Evolutionary conservation across 2,329 filamentous ascomycete species (phyloP).

Genomic region (Pestalotiopsis sp.): DNA sequence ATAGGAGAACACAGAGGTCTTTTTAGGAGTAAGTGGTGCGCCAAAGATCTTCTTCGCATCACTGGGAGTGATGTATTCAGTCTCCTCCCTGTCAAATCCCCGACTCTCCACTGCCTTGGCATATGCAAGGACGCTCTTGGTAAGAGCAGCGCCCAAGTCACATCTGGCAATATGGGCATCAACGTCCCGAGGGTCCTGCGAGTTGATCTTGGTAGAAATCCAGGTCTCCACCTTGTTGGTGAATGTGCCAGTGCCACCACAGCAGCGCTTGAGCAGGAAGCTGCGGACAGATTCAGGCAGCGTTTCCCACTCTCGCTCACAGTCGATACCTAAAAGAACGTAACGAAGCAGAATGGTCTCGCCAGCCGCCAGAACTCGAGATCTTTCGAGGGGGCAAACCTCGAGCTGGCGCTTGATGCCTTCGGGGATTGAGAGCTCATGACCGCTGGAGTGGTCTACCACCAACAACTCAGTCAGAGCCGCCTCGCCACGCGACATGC

Average conservation of each 20-base stretch:
- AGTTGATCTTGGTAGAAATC: not conserved
- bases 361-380: not conserved
- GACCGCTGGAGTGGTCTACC: not conserved
- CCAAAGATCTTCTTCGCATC: not conserved
- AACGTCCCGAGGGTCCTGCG: not conserved
- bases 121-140: not conserved
- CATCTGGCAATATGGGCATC: not conserved
- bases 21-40: not conserved
- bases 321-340: not conserved
- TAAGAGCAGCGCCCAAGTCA: conserved; percentile 1
- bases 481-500: not conserved
- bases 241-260: not conserved
- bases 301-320: not conserved
- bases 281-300: not conserved
- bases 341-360: not conserved
- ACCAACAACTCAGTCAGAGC: not conserved
- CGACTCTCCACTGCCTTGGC: not conserved
- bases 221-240: not conserved
- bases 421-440: not conserved
- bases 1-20: not conserved
- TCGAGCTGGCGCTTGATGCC: conserved; percentile 5
- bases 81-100: not conserved
- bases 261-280: not conserved
- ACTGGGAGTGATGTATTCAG: not conserved
- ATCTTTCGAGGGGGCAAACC: not conserved